phyloP scores from a whole-genome alignment of 2,329 filamentous ascomycete genomes.

The Pestalotiopsis sp. region DNA sequence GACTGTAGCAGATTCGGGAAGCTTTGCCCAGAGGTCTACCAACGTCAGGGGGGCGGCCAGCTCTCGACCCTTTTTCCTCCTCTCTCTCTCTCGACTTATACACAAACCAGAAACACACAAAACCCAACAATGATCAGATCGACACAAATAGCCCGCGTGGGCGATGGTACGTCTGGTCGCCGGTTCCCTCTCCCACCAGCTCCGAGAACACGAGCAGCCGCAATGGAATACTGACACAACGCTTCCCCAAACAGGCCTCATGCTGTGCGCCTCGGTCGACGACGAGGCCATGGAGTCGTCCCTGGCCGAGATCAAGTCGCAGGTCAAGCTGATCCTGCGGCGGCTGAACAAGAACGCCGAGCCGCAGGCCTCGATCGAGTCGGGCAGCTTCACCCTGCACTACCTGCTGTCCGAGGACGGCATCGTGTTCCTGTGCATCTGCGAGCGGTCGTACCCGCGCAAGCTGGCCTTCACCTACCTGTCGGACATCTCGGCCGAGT shows the following conservation, averaged over 20 bases:
- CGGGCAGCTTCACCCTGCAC: constrained; percentile 80
- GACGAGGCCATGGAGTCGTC: constrained; percentile 80
- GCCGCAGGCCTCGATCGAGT: constrained; percentile 89
- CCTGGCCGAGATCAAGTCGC: constrained; percentile 84
- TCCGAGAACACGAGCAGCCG: not conserved
- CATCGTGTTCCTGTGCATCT: constrained; percentile 91
- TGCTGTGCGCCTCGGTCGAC: constrained; percentile 93
- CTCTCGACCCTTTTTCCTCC: not conserved
- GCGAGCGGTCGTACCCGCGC: constrained; percentile 90
- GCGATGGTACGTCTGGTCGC: constrained; percentile 64
- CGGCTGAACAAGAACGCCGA: constrained; percentile 88
- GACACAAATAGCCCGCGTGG: constrained; percentile 87
- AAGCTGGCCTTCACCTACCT: constrained; percentile 99
- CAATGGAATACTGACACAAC: too few relatives aligned
- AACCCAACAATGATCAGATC: constrained; percentile 73
- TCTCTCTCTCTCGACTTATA: not conserved
- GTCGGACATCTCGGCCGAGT: constrained; percentile 87
- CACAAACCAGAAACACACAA: not conserved
- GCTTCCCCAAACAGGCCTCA: constrained; percentile 66
- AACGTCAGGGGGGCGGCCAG: not conserved
- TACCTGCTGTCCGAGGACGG: constrained; percentile 78
- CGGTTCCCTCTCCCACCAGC: constrained; percentile 15
- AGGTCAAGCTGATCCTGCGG: constrained; percentile 88
- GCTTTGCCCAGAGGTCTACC: too few relatives aligned
- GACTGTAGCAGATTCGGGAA: not conserved